Evolutionary conservation across 1,284 basidiomycete genomes (phyloP), one percentile per base, ranked within the genome.

Genomic region (Erythrobasidium hasegawianum): DNA sequence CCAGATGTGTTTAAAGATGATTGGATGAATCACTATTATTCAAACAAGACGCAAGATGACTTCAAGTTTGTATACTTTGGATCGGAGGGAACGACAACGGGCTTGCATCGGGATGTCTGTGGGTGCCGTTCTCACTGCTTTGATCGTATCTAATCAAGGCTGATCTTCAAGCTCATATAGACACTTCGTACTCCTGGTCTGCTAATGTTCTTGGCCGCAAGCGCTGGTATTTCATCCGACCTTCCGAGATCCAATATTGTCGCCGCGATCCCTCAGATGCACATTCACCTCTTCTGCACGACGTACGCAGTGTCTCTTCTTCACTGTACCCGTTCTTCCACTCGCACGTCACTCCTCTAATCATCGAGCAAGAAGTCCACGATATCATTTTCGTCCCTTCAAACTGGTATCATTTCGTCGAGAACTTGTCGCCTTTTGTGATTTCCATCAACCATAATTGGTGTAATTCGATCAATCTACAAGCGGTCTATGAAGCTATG

Each of bases 181-280:
- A 84, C 72, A 79, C 77, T 2, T 81, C 80, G 13, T 84, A 84
- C 72, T 82, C 81, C 16, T 84, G 83, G 81, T 81, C 80, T 4
- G 81, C 82, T 1, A 84, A 84, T 71, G 72, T 83, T 4, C 76
- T 80, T 16, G 83, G 83, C 0, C 72, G 78, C 7, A 84, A 84
- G 69, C 62, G 76, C 7, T 84, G 83, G 83, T 79, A 78, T 74
- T 72, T 84, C 2, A 82, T 83, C 65, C 80, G 81, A 7, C 83
- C 83, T 0, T 72, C 71, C 50, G 68, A 14, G 68, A 67, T 70
- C 41, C 62, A n/a, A 4, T 40, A 52, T 29, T 58, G 57, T 26
- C 62, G 57, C 10, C 14, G 50, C 22, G 20, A 29, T 26, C 57
- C 50, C 8, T 16, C 11, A 7, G 40, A 47, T 45, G 22, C 49